A percentile compares a stretch with the other conserved stretches of the same genome.
Evolutionary conservation across 1,139 yeast genomes (phyloP).

Genomic region (Candida neerlandica): DNA sequence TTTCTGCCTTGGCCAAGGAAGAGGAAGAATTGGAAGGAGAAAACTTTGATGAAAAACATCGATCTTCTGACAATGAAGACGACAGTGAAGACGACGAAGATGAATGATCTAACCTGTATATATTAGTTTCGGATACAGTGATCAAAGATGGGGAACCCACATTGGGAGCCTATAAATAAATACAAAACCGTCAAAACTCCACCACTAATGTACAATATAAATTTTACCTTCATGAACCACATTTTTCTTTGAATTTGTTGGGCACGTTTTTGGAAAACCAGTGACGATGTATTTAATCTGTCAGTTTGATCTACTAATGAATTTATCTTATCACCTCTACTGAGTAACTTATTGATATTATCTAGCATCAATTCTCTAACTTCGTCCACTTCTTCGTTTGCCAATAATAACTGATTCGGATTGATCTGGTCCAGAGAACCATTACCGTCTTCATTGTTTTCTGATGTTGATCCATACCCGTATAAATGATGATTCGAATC

Average conservation of each 20-base stretch:
- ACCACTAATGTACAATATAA: slow-evolving; percentile 35
- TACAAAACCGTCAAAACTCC: slow-evolving; percentile 36
- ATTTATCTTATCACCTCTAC: slow-evolving; percentile 79
- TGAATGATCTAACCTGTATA: not conserved
- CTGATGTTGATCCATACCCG: slow-evolving; percentile 34
- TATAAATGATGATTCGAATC: slow-evolving; percentile 38
- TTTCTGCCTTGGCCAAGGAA: slow-evolving; percentile 25
- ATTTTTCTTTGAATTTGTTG: slow-evolving; percentile 62
- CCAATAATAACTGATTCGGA: slow-evolving; percentile 44
- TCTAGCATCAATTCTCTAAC: slow-evolving; percentile 67
- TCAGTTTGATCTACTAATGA: slow-evolving; percentile 81
- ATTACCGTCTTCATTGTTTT: slow-evolving; percentile 14
- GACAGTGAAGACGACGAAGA: slow-evolving; percentile 11
- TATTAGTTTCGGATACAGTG: slow-evolving; percentile 23
- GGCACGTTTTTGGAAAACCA: slow-evolving; percentile 73
- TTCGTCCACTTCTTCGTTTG: slow-evolving; percentile 54
- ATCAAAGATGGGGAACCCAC: slow-evolving; percentile 52
- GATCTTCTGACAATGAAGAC: slow-evolving; percentile 16
- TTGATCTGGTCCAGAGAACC: slow-evolving; percentile 24
- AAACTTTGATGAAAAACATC: slow-evolving; percentile 14
- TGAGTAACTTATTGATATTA: slow-evolving; percentile 67
- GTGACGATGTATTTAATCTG: slow-evolving; percentile 66
- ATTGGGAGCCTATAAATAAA: slow-evolving; percentile 47
- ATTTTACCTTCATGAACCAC: slow-evolving; percentile 63
- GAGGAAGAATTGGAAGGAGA: slow-evolving; percentile 26